Conservation (phyloP, 2,329 filamentous ascomycete genomes). For the Nigrograna mackinnonii region DNA sequence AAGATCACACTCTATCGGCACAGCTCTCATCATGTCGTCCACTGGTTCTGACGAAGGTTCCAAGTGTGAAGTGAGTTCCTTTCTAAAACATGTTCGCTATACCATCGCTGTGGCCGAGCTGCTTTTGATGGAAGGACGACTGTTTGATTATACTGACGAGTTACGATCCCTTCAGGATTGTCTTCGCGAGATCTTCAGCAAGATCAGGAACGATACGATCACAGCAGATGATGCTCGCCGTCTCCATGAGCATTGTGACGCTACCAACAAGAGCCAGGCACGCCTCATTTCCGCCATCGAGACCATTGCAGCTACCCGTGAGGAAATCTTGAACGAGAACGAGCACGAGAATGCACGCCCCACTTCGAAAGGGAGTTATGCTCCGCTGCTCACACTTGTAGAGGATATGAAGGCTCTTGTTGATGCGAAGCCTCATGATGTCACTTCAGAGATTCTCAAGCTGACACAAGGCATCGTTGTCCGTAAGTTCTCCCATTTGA, state of each 20-base stretch:
- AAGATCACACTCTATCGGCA: too few species aligned
- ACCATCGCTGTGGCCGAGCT: too few species aligned
- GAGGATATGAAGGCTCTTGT: slow-evolving; percentile 31
- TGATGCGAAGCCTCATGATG: slow-evolving; percentile 22
- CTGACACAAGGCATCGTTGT: slow-evolving; percentile 28
- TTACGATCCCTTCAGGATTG: too few species aligned
- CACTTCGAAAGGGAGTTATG: slow-evolving; percentile 8
- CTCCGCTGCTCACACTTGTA: slow-evolving; percentile 24
- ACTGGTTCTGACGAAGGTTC: too few species aligned
- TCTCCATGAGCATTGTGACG: slow-evolving; percentile 28
- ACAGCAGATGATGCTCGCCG: slow-evolving; percentile 34
- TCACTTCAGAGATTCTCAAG: slow-evolving; percentile 28
- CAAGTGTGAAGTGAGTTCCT: too few species aligned
- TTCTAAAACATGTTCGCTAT: too few species aligned
- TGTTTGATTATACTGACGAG: too few species aligned
- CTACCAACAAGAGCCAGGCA: slow-evolving; percentile 21
- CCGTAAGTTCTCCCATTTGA: slow-evolving; percentile 26
- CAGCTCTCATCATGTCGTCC: too few species aligned
- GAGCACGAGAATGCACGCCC: too few species aligned
- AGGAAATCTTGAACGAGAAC: slow-evolving; percentile 18
- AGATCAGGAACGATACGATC: too few species aligned
- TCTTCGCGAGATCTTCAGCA: too few species aligned
- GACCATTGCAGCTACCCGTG: slow-evolving; percentile 25
- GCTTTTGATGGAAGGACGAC: too few species aligned
- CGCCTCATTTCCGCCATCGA: slow-evolving; percentile 33